phyloP scores from a whole-genome alignment of 805 yeast genomes.

The Ogataea siamensis region DNA sequence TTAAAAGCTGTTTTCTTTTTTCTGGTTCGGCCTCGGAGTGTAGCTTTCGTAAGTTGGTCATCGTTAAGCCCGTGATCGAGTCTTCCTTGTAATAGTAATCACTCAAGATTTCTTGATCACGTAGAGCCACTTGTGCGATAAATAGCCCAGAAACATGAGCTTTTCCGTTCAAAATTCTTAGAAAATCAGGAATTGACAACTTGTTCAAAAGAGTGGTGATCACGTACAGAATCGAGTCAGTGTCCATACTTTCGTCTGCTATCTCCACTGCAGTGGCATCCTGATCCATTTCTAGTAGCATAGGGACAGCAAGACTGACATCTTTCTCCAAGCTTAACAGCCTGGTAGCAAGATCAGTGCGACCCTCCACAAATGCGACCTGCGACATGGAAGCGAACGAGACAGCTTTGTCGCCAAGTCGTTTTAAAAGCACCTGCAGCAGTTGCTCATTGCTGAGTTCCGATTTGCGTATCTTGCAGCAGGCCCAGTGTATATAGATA shows the following conservation, averaged over 20 bases:
- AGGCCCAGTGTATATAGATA: constrained; percentile 80
- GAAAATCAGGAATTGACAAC: constrained; percentile 64
- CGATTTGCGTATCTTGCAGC: constrained; percentile 58
- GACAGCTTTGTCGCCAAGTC: constrained; percentile 43
- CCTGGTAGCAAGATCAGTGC: constrained; percentile 62
- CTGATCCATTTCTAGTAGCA: constrained; percentile 70
- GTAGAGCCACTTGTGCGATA: constrained; percentile 31
- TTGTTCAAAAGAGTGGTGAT: constrained; percentile 53
- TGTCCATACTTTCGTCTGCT: constrained; percentile 59
- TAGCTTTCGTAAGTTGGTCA: constrained; percentile 35
- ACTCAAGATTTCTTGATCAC: constrained; percentile 40
- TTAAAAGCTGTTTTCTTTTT: constrained; percentile 24
- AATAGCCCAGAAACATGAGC: constrained; percentile 42
- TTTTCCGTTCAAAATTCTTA: constrained; percentile 55
- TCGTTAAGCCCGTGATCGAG: constrained; percentile 45
- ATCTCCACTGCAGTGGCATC: constrained; percentile 65
- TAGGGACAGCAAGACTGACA: constrained; percentile 57
- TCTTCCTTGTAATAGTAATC: constrained; percentile 69
- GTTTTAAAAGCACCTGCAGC: constrained; percentile 45
- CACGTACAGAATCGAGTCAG: constrained; percentile 58
- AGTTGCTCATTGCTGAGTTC: constrained; percentile 59
- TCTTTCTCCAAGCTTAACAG: constrained; percentile 69
- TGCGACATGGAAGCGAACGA: constrained; percentile 60
- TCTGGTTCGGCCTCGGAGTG: constrained; percentile 26
- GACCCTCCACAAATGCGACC: constrained; percentile 78